Base-by-base conservation (phyloP, 106 monocot genomes). In the Amphibolis antarctica region DNA sequence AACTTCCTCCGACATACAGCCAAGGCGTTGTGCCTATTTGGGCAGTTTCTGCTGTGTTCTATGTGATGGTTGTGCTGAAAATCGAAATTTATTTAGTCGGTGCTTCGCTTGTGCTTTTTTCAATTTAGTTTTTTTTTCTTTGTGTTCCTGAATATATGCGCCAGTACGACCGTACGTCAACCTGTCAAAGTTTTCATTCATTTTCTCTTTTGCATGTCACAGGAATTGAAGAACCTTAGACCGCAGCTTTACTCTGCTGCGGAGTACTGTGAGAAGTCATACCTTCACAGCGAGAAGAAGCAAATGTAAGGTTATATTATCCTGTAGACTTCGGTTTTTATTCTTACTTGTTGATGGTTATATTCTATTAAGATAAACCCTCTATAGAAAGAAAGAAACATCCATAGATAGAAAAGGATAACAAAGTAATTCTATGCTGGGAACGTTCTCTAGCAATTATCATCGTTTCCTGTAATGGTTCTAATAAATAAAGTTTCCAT, bases 201-300 rank as follows among this genome's bases (percentile, higher is more conserved):
- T 53, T 21, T 24, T 19, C 21, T 53, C 22, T 10, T 53, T 53
- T 28, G 44, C 18, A 15, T 60, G 28, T 29, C 62, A 62, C 71
- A 96, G 94, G 94, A 96, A 63, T 74, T 96, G 61, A 96, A 86
- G 86, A 96, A 86, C 65, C 75, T 96, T 25, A 81, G 89, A 69
- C 89, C 94, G 30, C 94, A 96, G 61, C 86, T 96, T 50, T 84
- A 96, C 71, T 86, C 94, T 60, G 94, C 94, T 18, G 89, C 94
- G 7, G 89, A 96, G 45, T 96, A 96, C 45, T 96, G 94, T 59
- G 94, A 96, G 60, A 96, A 89, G 53, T 89, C 94, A 20, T 96
- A 89, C 70, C 79, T 96, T 67, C 89, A 86, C 74, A 89, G 77
- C 63, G 94, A 96, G 50, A 89, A 96, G 74, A 96, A 96, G 50